A percentile compares a stretch with the other conserved stretches of the same genome.
Evolutionary conservation across 805 yeast genomes (phyloP).

Genomic region (Ogataea neopini): DNA sequence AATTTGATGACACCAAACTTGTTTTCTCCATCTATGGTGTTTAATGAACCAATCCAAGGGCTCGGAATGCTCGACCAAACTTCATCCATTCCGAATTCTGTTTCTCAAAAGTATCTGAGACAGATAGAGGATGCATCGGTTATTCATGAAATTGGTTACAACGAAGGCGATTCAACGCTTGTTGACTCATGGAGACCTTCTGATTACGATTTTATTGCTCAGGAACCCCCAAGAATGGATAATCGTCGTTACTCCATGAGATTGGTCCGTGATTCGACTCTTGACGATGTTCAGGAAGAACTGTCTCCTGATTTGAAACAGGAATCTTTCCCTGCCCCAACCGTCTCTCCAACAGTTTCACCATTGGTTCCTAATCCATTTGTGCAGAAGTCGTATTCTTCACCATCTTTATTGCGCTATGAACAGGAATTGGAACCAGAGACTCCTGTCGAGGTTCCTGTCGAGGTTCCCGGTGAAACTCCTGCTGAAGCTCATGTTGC

Average conservation of each 20-base stretch:
- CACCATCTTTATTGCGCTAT: background rate
- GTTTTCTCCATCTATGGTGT: constrained; percentile 33
- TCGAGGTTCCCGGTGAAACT: no score
- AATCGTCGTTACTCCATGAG: constrained; percentile 25
- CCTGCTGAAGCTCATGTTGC: no score
- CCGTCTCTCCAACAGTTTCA: constrained; percentile 12
- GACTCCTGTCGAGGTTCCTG: background rate
- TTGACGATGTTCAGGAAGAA: constrained; percentile 15
- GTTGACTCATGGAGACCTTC: constrained; percentile 5
- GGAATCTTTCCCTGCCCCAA: constrained; percentile 11
- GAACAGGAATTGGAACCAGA: background rate
- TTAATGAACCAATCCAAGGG: constrained; percentile 29
- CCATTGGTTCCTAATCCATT: background rate
- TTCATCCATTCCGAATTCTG: constrained; percentile 14
- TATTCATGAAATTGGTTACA: constrained; percentile 33
- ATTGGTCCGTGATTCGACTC: constrained; percentile 21
- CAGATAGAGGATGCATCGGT: constrained; percentile 6
- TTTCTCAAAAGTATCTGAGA: constrained; percentile 6
- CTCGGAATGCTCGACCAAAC: constrained; percentile 23
- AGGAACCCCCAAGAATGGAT: background rate
- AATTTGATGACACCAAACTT: constrained; percentile 31
- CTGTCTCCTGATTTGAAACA: constrained; percentile 9
- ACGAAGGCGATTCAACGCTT: constrained; percentile 22
- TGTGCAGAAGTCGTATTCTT: constrained; percentile 5
- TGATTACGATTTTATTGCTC: background rate